Percentiles rank a stretch among this genome's conserved stretches.
These are phyloP conservation scores for Carpinus fangiana DNA, from an alignment of 306 rosid genomes.

Conservation along the genomic window DNA sequence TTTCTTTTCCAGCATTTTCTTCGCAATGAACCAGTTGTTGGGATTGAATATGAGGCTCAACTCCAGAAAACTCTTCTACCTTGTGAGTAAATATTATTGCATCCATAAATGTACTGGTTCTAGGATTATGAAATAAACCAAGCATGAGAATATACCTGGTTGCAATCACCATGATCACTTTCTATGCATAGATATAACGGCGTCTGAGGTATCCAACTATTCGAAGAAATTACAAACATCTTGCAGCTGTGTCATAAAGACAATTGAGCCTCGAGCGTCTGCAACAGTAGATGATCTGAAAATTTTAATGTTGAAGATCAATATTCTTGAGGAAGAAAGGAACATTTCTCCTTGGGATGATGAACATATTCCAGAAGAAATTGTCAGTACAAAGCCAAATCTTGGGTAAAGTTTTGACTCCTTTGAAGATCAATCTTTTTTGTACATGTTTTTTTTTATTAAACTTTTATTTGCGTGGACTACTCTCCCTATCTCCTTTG, in stretches of 20 bases:
- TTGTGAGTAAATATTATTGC: slow-evolving; percentile 51
- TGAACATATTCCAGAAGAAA: slow-evolving; percentile 91
- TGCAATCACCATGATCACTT: slow-evolving; percentile 26
- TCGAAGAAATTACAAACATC: slow-evolving; percentile 72
- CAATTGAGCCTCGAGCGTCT: slow-evolving; percentile 82
- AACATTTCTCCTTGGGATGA: slow-evolving; percentile 76
- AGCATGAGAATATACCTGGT: slow-evolving; percentile 5
- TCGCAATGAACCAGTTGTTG: slow-evolving; percentile 80
- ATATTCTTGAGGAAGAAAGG: slow-evolving; percentile 68
- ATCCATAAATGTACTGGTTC: slow-evolving; percentile 2
- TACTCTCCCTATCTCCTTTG: slow-evolving; percentile 22
- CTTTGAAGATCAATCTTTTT: slow-evolving; percentile 16
- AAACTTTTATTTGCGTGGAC: slow-evolving; percentile 5
- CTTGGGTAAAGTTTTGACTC: slow-evolving; percentile 63
- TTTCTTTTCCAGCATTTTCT: slow-evolving; percentile 82
- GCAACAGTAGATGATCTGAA: slow-evolving; percentile 75
- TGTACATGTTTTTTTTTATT: slow-evolving; percentile 9
- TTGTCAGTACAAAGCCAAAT: slow-evolving; percentile 71
- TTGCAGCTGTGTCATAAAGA: slow-evolving; percentile 89
- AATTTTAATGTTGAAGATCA: slow-evolving; percentile 62
- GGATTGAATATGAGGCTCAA: slow-evolving; percentile 94
- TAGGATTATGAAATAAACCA: slow-evolving; percentile 22
- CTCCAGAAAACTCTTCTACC: slow-evolving; percentile 96
- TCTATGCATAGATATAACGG: slow-evolving; percentile 58
- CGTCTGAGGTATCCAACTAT: slow-evolving; percentile 72